These are phyloP conservation scores for Arthroderma sp. DNA, from an alignment of 2,329 filamentous ascomycete species.

Conservation along the genomic window DNA sequence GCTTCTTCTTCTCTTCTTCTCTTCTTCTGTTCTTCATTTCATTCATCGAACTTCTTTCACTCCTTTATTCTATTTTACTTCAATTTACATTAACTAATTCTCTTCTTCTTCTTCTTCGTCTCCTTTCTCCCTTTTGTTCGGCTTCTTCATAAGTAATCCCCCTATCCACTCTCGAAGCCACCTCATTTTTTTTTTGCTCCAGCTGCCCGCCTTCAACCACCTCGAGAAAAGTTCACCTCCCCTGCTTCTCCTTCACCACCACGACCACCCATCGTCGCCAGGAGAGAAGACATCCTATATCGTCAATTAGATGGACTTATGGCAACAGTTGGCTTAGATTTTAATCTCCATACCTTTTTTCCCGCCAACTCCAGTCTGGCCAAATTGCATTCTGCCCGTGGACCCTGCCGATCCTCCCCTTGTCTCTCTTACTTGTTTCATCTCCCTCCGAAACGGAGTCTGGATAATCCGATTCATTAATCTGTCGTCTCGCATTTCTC, in stretches of 20 bases:
- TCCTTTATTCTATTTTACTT: conserved; percentile 9
- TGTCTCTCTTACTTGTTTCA: neutral
- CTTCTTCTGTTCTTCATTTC: conserved; percentile 11
- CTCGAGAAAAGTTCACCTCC: neutral
- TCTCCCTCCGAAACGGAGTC: neutral
- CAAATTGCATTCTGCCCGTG: neutral
- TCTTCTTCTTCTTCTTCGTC: conserved; percentile 18
- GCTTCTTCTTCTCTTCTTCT: conserved; percentile 5
- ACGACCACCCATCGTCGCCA: neutral
- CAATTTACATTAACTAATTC: conserved; percentile 4
- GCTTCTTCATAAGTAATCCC: conserved; percentile 14
- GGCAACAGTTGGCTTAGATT: too few species aligned
- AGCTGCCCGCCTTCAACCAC: neutral
- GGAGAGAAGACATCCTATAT: neutral
- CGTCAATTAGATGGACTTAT: too few species aligned
- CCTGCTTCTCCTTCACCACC: neutral
- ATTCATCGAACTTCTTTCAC: conserved; percentile 8
- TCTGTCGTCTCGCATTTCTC: neutral
- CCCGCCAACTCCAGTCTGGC: neutral
- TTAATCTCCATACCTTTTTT: too few species aligned
- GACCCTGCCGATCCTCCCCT: neutral
- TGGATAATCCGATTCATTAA: neutral
- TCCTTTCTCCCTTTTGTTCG: conserved; percentile 17
- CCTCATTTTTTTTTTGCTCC: neutral
- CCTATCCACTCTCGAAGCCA: neutral